Conservation (phyloP, 768 basidiomycete species). For the Termitomyces sp. region DNA sequence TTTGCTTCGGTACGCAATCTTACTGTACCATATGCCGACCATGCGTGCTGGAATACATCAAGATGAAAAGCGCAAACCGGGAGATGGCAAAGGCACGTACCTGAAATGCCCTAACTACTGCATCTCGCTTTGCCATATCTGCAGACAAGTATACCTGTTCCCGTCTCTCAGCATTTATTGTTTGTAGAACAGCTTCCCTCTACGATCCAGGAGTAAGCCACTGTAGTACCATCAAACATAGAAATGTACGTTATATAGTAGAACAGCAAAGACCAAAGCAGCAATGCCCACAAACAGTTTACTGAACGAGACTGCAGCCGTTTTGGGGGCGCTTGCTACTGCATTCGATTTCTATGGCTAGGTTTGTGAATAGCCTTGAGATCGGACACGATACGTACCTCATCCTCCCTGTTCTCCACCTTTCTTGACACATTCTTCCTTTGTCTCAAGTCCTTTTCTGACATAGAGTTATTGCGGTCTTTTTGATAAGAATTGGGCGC, state of each 20-base stretch:
- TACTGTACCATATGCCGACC: constrained; percentile 67
- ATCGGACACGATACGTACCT: background rate
- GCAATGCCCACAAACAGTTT: constrained; percentile 6
- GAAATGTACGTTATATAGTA: constrained; percentile 11
- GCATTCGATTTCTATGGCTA: background rate
- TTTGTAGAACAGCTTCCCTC: constrained; percentile 1
- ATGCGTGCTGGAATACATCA: constrained; percentile 60
- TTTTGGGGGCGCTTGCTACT: background rate
- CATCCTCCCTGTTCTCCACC: background rate
- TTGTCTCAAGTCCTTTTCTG: background rate
- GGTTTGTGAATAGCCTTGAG: background rate
- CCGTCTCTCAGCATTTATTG: background rate
- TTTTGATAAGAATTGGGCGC: background rate
- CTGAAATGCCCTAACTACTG: constrained; percentile 74
- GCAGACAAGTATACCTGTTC: constrained; percentile 22
- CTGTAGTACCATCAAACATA: background rate
- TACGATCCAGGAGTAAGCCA: background rate
- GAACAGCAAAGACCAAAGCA: constrained; percentile 3
- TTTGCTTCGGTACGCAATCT: background rate
- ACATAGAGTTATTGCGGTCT: background rate
- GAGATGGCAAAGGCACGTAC: constrained; percentile 31
- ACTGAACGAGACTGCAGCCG: background rate
- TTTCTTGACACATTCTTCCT: constrained; percentile 6
- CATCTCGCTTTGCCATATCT: constrained; percentile 60
- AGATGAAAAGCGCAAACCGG: background rate